Evolutionary conservation across 768 basidiomycete genomes (phyloP).

Genomic region (Coprinopsis cinerea): DNA sequence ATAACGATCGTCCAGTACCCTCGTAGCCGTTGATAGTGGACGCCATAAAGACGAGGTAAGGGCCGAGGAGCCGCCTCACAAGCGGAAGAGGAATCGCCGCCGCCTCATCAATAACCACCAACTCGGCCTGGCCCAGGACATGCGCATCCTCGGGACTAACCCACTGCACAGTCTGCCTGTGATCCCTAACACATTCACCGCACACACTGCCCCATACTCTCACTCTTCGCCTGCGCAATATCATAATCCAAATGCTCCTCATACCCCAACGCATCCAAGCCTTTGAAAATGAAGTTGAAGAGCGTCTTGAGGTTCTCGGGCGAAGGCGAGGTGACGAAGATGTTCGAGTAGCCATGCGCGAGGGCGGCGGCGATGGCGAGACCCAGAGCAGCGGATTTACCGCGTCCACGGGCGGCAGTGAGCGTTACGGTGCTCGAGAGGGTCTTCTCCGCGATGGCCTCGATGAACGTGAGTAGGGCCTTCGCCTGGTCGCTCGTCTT

Average conservation of each 20-base stretch:
- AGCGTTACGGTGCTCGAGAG: constrained; percentile 92
- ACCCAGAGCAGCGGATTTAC: constrained; percentile 96
- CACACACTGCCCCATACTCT: constrained; percentile 88
- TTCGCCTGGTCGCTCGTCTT: constrained; percentile 94
- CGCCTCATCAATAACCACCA: constrained; percentile 97
- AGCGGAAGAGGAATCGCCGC: constrained; percentile 97
- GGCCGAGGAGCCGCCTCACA: constrained; percentile 90
- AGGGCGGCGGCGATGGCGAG: constrained; percentile 90
- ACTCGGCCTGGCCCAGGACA: constrained; percentile 94
- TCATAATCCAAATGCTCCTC: constrained; percentile 99
- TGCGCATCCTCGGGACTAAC: constrained; percentile 98
- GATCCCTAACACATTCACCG: constrained; percentile 92
- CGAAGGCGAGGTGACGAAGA: constrained; percentile 95
- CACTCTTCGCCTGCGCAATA: constrained; percentile 91
- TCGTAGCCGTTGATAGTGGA: constrained; percentile 99
- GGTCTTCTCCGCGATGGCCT: constrained; percentile 90
- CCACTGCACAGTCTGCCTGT: constrained; percentile 92
- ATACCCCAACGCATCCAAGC: constrained; percentile 88
- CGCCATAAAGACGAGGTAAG: constrained; percentile 96
- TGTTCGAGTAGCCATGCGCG: constrained; percentile 92
- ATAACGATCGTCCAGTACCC: constrained; percentile 97
- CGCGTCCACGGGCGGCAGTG: constrained; percentile 91
- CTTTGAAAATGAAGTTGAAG: constrained; percentile 98
- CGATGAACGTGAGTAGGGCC: constrained; percentile 90
- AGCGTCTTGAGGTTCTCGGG: constrained; percentile 97